Evolutionary conservation across 495 filamentous ascomycete species (phyloP).

Genomic region (Penicillium pancosmium): DNA sequence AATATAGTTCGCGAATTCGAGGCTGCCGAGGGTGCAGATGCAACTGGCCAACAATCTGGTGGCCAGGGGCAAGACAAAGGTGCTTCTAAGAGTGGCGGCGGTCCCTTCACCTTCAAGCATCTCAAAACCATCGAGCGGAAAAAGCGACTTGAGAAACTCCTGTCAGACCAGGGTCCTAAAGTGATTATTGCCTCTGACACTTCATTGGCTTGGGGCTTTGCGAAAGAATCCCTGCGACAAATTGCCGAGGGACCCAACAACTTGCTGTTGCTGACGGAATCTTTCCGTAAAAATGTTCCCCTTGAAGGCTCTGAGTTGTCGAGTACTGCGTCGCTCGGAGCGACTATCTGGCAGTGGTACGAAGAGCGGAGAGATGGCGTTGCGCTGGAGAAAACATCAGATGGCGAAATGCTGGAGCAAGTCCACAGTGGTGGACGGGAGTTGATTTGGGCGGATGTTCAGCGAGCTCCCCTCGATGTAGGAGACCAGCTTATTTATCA

Average conservation of each 20-base stretch:
- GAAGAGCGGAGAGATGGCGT: constrained; percentile 65
- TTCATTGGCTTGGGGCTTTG: constrained; percentile 94
- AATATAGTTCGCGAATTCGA: constrained; percentile 90
- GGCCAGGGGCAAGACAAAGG: constrained; percentile 39
- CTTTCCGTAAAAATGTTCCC: constrained; percentile 46
- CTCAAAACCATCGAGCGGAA: constrained; percentile 77
- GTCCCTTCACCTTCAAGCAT: constrained; percentile 89
- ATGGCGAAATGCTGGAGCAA: constrained; percentile 64
- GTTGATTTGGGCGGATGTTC: constrained; percentile 59
- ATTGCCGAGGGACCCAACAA: constrained; percentile 78
- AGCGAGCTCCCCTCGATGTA: constrained; percentile 66
- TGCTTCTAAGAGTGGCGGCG: constrained; percentile 56
- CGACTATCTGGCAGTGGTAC: constrained; percentile 73
- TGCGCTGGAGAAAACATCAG: constrained; percentile 56
- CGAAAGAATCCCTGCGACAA: constrained; percentile 74
- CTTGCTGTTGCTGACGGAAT: constrained; percentile 82
- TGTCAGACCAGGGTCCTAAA: constrained; percentile 54
- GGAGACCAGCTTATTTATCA: constrained; percentile 81
- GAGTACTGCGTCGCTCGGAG: constrained; percentile 47
- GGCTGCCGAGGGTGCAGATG: constrained; percentile 60
- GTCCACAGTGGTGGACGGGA: constrained; percentile 66
- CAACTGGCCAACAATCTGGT: constrained; percentile 39
- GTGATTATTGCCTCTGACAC: constrained; percentile 92
- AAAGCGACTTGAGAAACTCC: constrained; percentile 69
- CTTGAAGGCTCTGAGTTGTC: constrained; percentile 36